A percentile compares a stretch with the other conserved stretches of the same genome.
Evolutionary conservation across 1,139 yeast genomes (phyloP).

Genomic region (Nakaseomyces glabratus): DNA sequence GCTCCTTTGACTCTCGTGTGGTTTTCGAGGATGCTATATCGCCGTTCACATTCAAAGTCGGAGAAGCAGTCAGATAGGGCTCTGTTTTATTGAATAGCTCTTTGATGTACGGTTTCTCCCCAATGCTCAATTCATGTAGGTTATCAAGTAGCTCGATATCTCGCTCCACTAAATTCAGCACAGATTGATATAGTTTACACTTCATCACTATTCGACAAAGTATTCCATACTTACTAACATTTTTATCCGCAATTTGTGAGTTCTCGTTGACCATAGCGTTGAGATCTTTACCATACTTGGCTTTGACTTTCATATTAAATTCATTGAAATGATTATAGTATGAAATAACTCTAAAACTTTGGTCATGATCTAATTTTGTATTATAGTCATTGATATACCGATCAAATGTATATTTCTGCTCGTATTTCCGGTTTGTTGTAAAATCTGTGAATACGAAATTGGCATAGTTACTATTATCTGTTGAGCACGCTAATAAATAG

Average conservation of each 20-base stretch:
- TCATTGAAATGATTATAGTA: slow-evolving; percentile 14
- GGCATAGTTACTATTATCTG: slow-evolving; percentile 12
- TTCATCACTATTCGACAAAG: slow-evolving; percentile 22
- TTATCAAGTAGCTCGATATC: slow-evolving; percentile 3
- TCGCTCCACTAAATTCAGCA: slow-evolving; percentile 1
- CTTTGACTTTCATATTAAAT: slow-evolving; percentile 12
- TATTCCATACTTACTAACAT: slow-evolving; percentile 22
- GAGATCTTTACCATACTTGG: slow-evolving; percentile 10
- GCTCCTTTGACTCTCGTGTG: too few species aligned
- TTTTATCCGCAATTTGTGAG: slow-evolving; percentile 10
- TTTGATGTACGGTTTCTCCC: too few species aligned
- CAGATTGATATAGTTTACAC: slow-evolving; percentile 8
- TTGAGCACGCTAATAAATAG: slow-evolving; percentile 16
- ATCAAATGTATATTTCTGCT: slow-evolving; percentile 20
- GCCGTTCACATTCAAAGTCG: too few species aligned
- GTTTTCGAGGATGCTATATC: too few species aligned
- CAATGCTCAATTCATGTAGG: too few species aligned
- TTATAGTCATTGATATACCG: slow-evolving; percentile 15
- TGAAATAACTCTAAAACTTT: slow-evolving; percentile 17
- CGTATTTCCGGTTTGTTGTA: slow-evolving; percentile 11
- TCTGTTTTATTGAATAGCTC: too few species aligned
- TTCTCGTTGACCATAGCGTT: slow-evolving; percentile 13
- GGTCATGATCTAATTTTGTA: slow-evolving; percentile 11
- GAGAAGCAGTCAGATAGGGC: too few species aligned
- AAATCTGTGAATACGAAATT: slow-evolving; percentile 23